Base-by-base conservation (phyloP, 2,329 filamentous ascomycete species). In the Fusarium beomiforme region DNA sequence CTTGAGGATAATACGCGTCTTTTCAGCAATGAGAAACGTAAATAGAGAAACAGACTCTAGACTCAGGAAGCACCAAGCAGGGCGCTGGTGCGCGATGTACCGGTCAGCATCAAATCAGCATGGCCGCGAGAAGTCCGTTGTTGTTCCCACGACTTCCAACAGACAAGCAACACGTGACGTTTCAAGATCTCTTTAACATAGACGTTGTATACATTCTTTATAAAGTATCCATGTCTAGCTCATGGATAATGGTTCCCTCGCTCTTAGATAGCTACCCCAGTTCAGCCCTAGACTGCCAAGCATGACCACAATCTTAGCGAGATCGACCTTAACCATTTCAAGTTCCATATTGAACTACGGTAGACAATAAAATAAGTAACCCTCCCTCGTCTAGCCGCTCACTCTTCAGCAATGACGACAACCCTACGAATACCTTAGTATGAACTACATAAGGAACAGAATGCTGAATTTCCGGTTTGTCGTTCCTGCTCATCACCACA, bases 271-370 rank as follows among this genome's bases (percentile, higher is more conserved):
- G 21, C n/a, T 24, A 26, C 39, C 53, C 39, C 39, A 33, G 21
- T 56, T 56, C 53, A 56, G 53, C 53, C 53, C 53, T 56, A 47
- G 29, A n/a, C 21, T 37, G 53, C 39, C 29, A 56, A 56, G 39
- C 39, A 47, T 34, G 39, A 12, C 39, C 26, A 34, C 26, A 26
- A 33, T 17, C 53, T 47, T 47, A 37, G 53, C 21, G 8, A 47
- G 53, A 56, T 56, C 26, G 34, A 54, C 26, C 10, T 39, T 23
- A 4, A 13, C 34, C 19, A 49, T 49, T 9, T 29, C 19, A 49
- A 57, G 29, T 26, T 26, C 33, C 26, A 13, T n/a, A 24, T 31
- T 31, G 26, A 8, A 41, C 33, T 39, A n/a, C n/a, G n/a, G n/a
- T n/a, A 21, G 14, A 31, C 5, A 36, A 23, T 23, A 13, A 31